Evolutionary conservation across 352 stramenopile species (phyloP), one percentile per base, ranked within the genome.

Genomic region (Phytopythium helicoides): DNA sequence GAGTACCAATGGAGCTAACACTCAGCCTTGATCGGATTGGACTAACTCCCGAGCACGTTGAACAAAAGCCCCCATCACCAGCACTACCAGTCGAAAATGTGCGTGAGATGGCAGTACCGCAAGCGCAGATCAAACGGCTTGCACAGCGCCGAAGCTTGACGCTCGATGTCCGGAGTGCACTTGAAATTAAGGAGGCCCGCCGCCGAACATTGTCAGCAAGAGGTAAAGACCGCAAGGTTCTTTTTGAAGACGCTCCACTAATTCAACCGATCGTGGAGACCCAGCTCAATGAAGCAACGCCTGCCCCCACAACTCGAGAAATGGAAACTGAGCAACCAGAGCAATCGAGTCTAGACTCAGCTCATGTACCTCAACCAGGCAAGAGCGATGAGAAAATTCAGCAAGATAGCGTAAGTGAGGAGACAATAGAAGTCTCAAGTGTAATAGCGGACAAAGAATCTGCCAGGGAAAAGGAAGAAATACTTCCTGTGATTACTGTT

Each of bases 161-260:
- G 7, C 19, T 53, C 3, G 34, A 53, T 8, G 21, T 35, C n/a
- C 33, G 34, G 0, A 33, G 42, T n/a, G 21, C 34, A 14, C 8
- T 44, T 3, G 47, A 53, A 35, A 53, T 53, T 35, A 53, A 35
- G 6, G 47, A 53, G 34, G 12, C 19, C 7, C 22, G 31, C 3
- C 33, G 47, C 33, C 41, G 23, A 1, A 35, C 34, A 9, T 15
- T 42, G 33, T 44, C 47, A 5, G 12, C 33, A 23, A 31, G 34
- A 38, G 28, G 25, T 2, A 21, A 14, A 11, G 39, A 14, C 28
- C 4, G 2, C 9, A 28, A 11, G 3, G 25, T 25, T 7, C 36
- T 28, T 40, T 16, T 6, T 28, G 38, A 10, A n/a, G 23, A 28
- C 6, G 25, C 25, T 0, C 45, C 38, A 9, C n/a, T 4, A 21